These are phyloP conservation scores for Fusarium verrucosum DNA, from an alignment of 2,329 filamentous ascomycete genomes.

Conservation along the genomic window DNA sequence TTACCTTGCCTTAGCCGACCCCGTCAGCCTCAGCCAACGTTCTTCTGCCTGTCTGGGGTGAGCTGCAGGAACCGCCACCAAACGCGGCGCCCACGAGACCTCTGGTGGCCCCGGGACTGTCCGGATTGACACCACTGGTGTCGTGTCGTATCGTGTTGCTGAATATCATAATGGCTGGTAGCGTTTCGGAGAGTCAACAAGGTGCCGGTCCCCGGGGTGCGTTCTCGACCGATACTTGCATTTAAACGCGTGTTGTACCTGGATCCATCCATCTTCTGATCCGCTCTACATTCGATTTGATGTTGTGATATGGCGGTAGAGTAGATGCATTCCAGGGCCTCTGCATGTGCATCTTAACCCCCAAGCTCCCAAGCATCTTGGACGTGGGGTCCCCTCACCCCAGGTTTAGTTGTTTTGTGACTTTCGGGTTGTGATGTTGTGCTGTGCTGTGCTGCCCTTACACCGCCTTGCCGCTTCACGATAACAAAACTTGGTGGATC, in stretches of 20 bases:
- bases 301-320: slow-evolving; percentile 5
- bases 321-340: background rate
- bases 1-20: too few species aligned
- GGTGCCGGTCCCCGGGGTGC: slow-evolving; percentile 11
- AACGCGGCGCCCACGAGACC: slow-evolving; percentile 40
- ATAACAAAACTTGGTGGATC: slow-evolving; percentile 27
- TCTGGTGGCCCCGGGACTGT: slow-evolving; percentile 40
- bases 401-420: slow-evolving; percentile 19
- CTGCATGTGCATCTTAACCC: background rate
- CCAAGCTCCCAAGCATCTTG: slow-evolving; percentile 7
- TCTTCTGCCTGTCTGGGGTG: slow-evolving; percentile 19
- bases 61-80: slow-evolving; percentile 45
- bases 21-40: slow-evolving; percentile 14
- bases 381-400: slow-evolving; percentile 36
- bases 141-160: slow-evolving; percentile 35
- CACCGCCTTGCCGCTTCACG: slow-evolving; percentile 41
- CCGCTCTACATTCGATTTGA: slow-evolving; percentile 20
- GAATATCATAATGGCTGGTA: slow-evolving; percentile 16
- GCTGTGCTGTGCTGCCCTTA: slow-evolving; percentile 27
- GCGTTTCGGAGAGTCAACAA: slow-evolving; percentile 5
- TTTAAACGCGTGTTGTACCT: slow-evolving; percentile 29
- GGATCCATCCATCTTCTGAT: slow-evolving; percentile 28
- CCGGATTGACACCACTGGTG: slow-evolving; percentile 44
- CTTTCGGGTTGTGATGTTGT: background rate
- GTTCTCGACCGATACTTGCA: slow-evolving; percentile 41